Percentiles rank a stretch among this genome's conserved stretches.
These are phyloP conservation scores for Cystobasidiaceae sp. DNA, from an alignment of 1,284 basidiomycete species.

Conservation along the genomic window DNA sequence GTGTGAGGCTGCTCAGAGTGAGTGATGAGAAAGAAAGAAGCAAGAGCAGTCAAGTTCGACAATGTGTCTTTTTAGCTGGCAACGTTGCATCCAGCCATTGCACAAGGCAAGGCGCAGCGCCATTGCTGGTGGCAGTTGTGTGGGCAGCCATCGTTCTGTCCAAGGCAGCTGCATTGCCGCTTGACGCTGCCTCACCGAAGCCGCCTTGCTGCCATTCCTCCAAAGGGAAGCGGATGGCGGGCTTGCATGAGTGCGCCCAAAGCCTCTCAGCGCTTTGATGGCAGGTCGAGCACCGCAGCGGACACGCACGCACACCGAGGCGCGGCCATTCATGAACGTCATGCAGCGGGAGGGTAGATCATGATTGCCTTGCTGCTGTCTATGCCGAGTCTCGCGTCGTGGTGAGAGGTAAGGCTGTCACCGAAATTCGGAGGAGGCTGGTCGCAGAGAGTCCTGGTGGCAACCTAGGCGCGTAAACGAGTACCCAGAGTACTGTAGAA, in stretches of 20 bases:
- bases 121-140: neutral
- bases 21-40: neutral
- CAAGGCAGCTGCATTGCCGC: neutral
- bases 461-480: too few relatives aligned
- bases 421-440: constrained; percentile 6
- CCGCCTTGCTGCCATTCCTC: neutral
- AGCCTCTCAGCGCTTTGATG: neutral
- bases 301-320: neutral
- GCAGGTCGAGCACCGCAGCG: too few relatives aligned
- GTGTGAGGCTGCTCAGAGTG: neutral
- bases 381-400: too few relatives aligned
- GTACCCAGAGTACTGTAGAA: too few relatives aligned
- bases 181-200: neutral
- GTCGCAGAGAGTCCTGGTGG: neutral
- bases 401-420: too few relatives aligned
- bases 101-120: neutral
- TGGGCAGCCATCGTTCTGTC: neutral
- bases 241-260: neutral
- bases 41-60: neutral
- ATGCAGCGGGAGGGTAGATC: neutral
- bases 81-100: neutral
- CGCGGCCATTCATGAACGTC: neutral
- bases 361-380: too few relatives aligned
- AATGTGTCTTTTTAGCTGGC: neutral
- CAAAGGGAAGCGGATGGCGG: neutral